A percentile compares a stretch with the other conserved stretches of the same genome.
phyloP scores from a whole-genome alignment of 495 filamentous ascomycete genomes.

The Viridothelium virens region DNA sequence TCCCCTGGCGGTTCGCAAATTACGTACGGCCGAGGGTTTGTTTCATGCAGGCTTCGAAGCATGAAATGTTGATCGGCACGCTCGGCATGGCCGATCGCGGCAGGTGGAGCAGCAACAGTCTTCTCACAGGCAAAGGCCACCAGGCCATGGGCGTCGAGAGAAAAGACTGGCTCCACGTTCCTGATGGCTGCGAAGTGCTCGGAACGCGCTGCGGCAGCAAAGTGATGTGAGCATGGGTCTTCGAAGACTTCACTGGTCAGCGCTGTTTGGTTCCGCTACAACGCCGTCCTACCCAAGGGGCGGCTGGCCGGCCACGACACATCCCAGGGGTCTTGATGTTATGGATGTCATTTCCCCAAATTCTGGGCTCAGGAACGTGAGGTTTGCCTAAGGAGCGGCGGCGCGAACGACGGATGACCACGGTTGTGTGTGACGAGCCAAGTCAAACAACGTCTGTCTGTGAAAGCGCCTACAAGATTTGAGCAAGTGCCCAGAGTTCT shows the following conservation, averaged over 20 bases:
- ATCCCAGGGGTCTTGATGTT: background rate
- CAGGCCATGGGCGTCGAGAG: background rate
- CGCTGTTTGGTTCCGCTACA: background rate
- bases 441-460: background rate
- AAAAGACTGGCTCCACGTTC: background rate
- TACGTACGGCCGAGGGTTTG: no score
- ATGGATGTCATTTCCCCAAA: background rate
- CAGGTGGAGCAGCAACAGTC: no score
- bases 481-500: background rate
- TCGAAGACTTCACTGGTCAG: constrained; percentile 1
- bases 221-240: background rate
- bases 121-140: no score
- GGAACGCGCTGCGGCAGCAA: background rate
- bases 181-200: background rate
- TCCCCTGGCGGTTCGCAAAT: no score
- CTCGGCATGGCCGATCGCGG: no score
- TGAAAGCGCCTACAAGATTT: background rate
- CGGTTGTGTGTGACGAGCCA: background rate
- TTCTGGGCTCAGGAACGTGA: background rate
- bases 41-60: no score
- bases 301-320: background rate
- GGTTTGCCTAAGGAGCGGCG: background rate
- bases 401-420: background rate
- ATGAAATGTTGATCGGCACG: no score
- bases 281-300: background rate